Evolutionary conservation across 176 grass and related monocot species (phyloP), one percentile per base, ranked within the genome.

Genomic region (Eleusine coracana): DNA sequence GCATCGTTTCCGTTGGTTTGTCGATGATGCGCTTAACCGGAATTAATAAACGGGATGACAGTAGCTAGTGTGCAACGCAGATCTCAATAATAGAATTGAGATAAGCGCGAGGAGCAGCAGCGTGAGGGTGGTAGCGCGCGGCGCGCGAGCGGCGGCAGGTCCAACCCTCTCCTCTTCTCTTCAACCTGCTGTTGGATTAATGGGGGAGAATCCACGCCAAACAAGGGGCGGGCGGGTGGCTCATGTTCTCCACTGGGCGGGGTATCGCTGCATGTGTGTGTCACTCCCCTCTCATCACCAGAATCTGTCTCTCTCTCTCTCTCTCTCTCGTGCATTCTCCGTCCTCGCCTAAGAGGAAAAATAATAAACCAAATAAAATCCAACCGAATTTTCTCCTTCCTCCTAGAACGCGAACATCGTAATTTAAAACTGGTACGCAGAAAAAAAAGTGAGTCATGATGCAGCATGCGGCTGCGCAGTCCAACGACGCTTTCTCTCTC

Each of bases 191-290:
- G 25, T 28, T 29, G 60, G 60, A 62, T 61, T 61, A 61, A 61
- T 12, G 59, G 9, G 8, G n/a, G 58, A n/a, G 82, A 75, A 76
- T 84, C 84, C 31, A 28, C 3, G 15, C 51, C 52, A 71, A 65
- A 67, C 85, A 27, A 37, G 18, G 78, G 63, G 77, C 49, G 54
- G 34, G 73, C 36, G 42, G 68, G 16, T n/a, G 76, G 25, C 36
- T 41, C 84, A 86, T 80, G 76, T 80, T 73, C 76, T 86, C 55
- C 50, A 12, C 71, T 79, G 77, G 46, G 15, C 0, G 6, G 72
- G 76, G 77, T 12, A 85, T 81, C 87, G 1, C 11, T 10, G 50
- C 87, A 88, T 88, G 75, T 84, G 81, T 62, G n/a, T 40, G 1
- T n/a, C 73, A 10, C 66, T 7, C 5, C 5, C 10, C 12, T 10